Evolutionary conservation across 495 filamentous ascomycete species (phyloP), one percentile per base, ranked within the genome.

Genomic region (Filosporella fistucella): DNA sequence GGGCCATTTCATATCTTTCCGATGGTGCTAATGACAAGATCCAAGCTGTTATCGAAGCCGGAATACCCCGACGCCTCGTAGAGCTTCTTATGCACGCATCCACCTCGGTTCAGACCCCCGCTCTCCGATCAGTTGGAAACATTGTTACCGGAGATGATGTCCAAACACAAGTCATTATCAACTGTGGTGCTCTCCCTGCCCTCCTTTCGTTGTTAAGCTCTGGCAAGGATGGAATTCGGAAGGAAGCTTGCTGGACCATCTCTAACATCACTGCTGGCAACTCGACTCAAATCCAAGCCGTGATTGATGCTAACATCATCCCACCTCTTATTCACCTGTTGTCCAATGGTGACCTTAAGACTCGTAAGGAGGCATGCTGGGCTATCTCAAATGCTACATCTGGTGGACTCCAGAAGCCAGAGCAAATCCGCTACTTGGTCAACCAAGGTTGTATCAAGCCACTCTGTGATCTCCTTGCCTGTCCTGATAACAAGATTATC

Each of bases 401-500:
- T 10, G 94, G 94, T 56, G 94, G 94, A 54, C 82, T 99, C 16
- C 91, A 96, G 71, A 97, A 96, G 76, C 94, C 94, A 4, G 94
- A 96, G 23, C 94, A 99, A 71, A 99, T 99, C 53, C 78, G 94
- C 47, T 97, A 95, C 60, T 77, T 99, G 42, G 94, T 99, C 37
- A 65, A 78, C 8, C 84, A 91, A 63, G 94, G 94, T 42, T 95
- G 89, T 76, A 97, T 99, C 71, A 95, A 89, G 72, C 94, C 94
- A 0, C 80, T 99, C 28, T 99, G 94, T 67, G 94, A 99, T 56
- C 83, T 99, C 16, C 80, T 99, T 16, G 85, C 81, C 30, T 97
- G 94, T 76, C 94, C 95, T 12, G 94, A 99, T 68, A 99, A 99
- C 71, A 99, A 99, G 81, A 99, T 99, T 64, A 97, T 99, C 58